Conservation (phyloP, 129 eudicot species). For the sunflower (Helianthus annuus) region DNA sequence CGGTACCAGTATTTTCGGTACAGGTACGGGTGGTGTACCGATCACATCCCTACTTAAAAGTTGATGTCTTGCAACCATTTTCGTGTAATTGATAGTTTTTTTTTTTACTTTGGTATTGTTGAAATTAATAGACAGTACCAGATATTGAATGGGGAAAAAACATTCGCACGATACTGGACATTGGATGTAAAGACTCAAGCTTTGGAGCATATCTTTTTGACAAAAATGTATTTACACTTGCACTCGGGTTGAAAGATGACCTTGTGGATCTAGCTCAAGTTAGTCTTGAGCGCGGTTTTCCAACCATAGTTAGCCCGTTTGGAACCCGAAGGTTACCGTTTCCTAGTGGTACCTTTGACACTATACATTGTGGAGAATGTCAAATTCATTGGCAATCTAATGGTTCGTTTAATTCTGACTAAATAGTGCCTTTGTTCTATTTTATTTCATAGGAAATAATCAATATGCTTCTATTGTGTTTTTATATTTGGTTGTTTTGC, state of each 20-base stretch:
- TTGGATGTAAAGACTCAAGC: slow-evolving; percentile 89
- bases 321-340: slow-evolving; percentile 78
- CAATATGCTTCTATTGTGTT: not conserved
- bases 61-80: not conserved
- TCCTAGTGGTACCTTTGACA: slow-evolving; percentile 94
- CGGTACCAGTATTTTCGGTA: too few species aligned
- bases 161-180: slow-evolving; percentile 76
- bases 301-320: slow-evolving; percentile 76
- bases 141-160: slow-evolving; percentile 99
- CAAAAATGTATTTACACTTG: slow-evolving; percentile 66
- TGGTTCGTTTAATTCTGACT: slow-evolving; percentile 45
- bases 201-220: slow-evolving; percentile 68
- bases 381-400: slow-evolving; percentile 79
- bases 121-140: slow-evolving; percentile 75
- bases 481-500: not conserved
- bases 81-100: slow-evolving; percentile 3
- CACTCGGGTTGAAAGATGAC: slow-evolving; percentile 89
- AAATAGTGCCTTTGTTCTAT: not conserved
- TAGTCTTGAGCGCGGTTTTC: slow-evolving; percentile 96
- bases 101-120: slow-evolving; percentile 11
- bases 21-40: too few species aligned
- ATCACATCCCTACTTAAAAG: too few species aligned
- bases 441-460: not conserved
- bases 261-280: slow-evolving; percentile 85
- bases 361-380: slow-evolving; percentile 91